phyloP scores from a whole-genome alignment of 768 basidiomycete species.

The Leccinum variicolor region DNA sequence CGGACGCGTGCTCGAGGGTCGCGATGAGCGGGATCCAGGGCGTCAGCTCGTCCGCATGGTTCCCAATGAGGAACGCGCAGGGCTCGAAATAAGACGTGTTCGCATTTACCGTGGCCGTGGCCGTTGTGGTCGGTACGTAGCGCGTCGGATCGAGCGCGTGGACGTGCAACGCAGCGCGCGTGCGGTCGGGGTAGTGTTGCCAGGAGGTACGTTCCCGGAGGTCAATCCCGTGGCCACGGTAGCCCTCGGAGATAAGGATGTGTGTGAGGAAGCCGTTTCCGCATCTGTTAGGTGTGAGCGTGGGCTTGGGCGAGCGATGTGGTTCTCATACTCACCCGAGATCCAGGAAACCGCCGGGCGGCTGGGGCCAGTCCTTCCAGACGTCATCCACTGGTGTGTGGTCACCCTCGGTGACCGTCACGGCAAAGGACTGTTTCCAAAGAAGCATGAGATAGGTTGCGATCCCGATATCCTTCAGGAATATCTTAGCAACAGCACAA shows the following conservation, averaged over 20 bases:
- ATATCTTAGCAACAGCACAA: background rate
- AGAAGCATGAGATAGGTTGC: constrained; percentile 90
- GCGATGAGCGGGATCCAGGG: constrained; percentile 91
- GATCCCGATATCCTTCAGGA: constrained; percentile 82
- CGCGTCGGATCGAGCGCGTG: constrained; percentile 64
- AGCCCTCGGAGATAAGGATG: constrained; percentile 82
- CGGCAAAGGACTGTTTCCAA: constrained; percentile 73
- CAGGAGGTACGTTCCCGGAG: constrained; percentile 84
- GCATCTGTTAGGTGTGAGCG: constrained; percentile 36
- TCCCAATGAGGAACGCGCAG: constrained; percentile 80
- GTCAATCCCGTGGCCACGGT: constrained; percentile 81
- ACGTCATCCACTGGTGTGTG: constrained; percentile 2
- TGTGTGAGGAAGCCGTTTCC: constrained; percentile 93
- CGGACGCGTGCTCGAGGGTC: constrained; percentile 54
- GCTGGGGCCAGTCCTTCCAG: constrained; percentile 75
- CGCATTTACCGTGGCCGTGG: background rate
- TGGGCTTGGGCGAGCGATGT: background rate
- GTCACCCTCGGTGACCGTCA: background rate
- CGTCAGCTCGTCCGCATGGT: constrained; percentile 95
- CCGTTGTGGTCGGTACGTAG: background rate
- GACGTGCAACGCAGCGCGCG: constrained; percentile 60
- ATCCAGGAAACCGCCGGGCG: constrained; percentile 84
- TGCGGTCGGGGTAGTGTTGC: constrained; percentile 66
- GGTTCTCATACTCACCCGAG: constrained; percentile 55
- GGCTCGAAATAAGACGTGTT: constrained; percentile 33